A percentile compares a stretch with the other conserved stretches of the same genome.
phyloP scores from a whole-genome alignment of 805 yeast species.

The Candida argentea region DNA sequence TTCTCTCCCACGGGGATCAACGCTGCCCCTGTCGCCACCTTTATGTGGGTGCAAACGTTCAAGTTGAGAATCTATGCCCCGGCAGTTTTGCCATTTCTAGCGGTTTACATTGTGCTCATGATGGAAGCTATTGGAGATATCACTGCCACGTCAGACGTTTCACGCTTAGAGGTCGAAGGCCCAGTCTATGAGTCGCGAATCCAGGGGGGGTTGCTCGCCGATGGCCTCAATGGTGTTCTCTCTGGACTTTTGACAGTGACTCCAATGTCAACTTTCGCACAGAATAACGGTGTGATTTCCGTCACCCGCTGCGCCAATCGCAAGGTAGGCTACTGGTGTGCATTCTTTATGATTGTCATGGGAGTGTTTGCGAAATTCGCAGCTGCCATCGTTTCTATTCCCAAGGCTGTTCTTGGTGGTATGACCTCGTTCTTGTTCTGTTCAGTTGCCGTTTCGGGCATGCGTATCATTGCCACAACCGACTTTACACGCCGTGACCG shows the following conservation, averaged over 20 bases:
- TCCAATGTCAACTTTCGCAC: constrained; percentile 91
- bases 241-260: constrained; percentile 76
- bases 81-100: constrained; percentile 73
- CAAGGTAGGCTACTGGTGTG: constrained; percentile 70
- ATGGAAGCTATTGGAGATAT: constrained; percentile 95
- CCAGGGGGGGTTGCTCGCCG: constrained; percentile 89
- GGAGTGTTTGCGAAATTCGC: constrained; percentile 58
- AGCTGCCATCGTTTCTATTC: constrained; percentile 65
- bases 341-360: constrained; percentile 73
- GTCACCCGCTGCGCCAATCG: constrained; percentile 87
- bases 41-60: constrained; percentile 84
- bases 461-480: constrained; percentile 51
- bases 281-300: constrained; percentile 90
- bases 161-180: constrained; percentile 78
- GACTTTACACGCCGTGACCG: constrained; percentile 66
- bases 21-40: constrained; percentile 72
- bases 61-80: constrained; percentile 72
- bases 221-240: constrained; percentile 70
- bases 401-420: constrained; percentile 69
- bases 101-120: constrained; percentile 71
- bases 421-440: constrained; percentile 74
- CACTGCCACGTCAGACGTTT: constrained; percentile 89
- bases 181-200: constrained; percentile 70
- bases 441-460: constrained; percentile 67
- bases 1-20: constrained; percentile 49